These are phyloP conservation scores for Sporodiniella umbellata DNA, from an alignment of 371 early-diverging fungal genomes.

Conservation along the genomic window DNA sequence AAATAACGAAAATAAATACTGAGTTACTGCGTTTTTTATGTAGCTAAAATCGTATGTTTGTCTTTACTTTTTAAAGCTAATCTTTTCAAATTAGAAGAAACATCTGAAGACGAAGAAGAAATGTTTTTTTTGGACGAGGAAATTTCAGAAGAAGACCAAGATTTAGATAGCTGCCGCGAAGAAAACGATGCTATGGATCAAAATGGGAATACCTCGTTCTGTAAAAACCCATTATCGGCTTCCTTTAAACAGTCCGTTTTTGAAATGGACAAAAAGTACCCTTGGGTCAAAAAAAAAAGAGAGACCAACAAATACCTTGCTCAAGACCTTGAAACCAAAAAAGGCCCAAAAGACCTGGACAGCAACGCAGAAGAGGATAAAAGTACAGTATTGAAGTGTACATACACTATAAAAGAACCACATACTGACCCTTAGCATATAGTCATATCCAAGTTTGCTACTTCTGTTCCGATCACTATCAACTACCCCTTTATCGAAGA, in stretches of 20 bases:
- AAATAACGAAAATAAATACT: too few relatives aligned
- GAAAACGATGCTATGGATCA: not conserved
- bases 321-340: conserved; percentile 22
- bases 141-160: conserved; percentile 16
- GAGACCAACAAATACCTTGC: conserved; percentile 17
- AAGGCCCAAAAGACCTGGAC: not conserved
- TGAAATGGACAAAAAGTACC: conserved; percentile 12
- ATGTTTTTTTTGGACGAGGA: conserved; percentile 50
- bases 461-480: conserved; percentile 25
- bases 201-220: not conserved
- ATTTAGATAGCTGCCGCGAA: not conserved
- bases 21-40: too few relatives aligned
- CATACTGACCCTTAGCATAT: too few relatives aligned
- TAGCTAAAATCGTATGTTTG: too few relatives aligned
- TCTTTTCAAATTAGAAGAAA: not conserved
- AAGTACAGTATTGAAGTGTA: not conserved
- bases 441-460: conserved; percentile 22
- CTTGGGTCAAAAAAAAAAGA: conserved; percentile 20
- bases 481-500: conserved; percentile 10
- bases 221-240: conserved; percentile 4
- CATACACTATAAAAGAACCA: not conserved
- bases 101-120: conserved; percentile 22
- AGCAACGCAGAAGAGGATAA: conserved; percentile 1
- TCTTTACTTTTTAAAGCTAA: too few relatives aligned
- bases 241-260: conserved; percentile 17